phyloP scores from a whole-genome alignment of 371 early-diverging fungal species.

The Mortierella sp. region DNA sequence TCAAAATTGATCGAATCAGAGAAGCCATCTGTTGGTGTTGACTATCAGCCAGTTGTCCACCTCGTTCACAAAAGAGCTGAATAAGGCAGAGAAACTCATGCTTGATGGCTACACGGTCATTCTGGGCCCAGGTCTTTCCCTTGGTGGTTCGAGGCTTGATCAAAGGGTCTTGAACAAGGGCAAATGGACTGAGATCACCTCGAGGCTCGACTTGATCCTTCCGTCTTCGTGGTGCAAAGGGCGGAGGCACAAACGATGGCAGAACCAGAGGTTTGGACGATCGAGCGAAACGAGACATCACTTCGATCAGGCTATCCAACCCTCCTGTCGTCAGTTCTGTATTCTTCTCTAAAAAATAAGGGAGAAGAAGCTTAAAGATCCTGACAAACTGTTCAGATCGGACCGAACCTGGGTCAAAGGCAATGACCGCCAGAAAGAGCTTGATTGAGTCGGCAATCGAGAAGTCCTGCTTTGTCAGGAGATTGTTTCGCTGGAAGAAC shows the following conservation, averaged over 20 bases:
- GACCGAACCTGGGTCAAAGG: slow-evolving; percentile 70
- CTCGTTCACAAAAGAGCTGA: slow-evolving; percentile 59
- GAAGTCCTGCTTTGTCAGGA: slow-evolving; percentile 56
- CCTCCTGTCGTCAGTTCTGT: slow-evolving; percentile 61
- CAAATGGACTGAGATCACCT: slow-evolving; percentile 28
- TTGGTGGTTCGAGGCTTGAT: slow-evolving; percentile 36
- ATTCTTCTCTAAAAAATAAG: slow-evolving; percentile 54
- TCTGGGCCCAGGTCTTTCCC: slow-evolving; percentile 77
- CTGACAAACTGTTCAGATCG: slow-evolving; percentile 76
- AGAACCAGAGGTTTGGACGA: slow-evolving; percentile 58
- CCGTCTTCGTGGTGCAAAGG: slow-evolving; percentile 11
- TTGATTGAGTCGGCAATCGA: slow-evolving; percentile 65
- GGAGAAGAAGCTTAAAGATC: slow-evolving; percentile 59
- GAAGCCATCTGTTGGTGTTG: slow-evolving; percentile 66
- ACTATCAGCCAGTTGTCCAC: slow-evolving; percentile 59
- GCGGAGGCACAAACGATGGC: slow-evolving; percentile 24
- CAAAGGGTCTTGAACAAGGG: slow-evolving; percentile 9
- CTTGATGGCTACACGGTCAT: slow-evolving; percentile 69
- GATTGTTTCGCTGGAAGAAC: slow-evolving; percentile 34
- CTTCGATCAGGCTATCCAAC: slow-evolving; percentile 63
- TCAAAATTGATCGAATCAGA: slow-evolving; percentile 61
- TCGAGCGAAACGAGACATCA: slow-evolving; percentile 65
- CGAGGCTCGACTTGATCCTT: slow-evolving; percentile 9
- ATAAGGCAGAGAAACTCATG: slow-evolving; percentile 66
- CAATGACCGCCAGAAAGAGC: slow-evolving; percentile 72